Base-by-base conservation (phyloP, 352 stramenopile species). In the Phytophthora niederhauseri region DNA sequence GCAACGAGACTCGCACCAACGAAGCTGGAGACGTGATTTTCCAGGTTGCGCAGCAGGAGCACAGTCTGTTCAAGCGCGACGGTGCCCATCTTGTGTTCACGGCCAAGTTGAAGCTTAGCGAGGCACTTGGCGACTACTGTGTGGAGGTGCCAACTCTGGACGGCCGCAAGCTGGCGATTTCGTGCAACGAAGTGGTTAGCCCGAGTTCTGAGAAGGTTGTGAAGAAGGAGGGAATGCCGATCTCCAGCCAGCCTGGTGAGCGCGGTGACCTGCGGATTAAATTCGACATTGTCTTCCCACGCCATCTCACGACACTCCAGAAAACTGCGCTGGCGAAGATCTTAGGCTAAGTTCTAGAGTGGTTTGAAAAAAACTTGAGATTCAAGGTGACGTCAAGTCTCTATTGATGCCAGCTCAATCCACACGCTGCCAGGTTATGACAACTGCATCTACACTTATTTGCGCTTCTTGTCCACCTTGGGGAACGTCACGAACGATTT, bases 271-370 rank as follows among this genome's bases (percentile, higher is more conserved):
- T 99, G 17, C 92, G 95, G 65, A 88, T 99, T 61, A 98, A 89
- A 49, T 99, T 99, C 75, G 86, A 98, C 70, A 97, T 99, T 19
- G 78, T 90, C 61, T 99, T 99, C 72, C 97, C 97, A 36, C 96
- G 96, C 69, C 82, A 97, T 61, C 83, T 99, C 52, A 97, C 91
- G 9, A 81, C 78, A 7, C 77, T 97, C 12, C 96, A 99, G 77
- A 98, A 98, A 78, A 84, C 80, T 3, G 85, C 88, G n/a, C 72
- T 95, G 20, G 73, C 82, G 51, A 94, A 93, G 72, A 92, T 95
- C 64, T 78, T 95, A 50, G 82, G 81, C 9, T 89, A 82, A 79
- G 34, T 41, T 7, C 7, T 31, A 31, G 24, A 26, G 24, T 26
- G 24, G 24, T 4, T 31, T 6, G 7, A 31, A 41, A 41, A 41